A percentile compares a stretch with the other conserved stretches of the same genome.
Evolutionary conservation across 2,329 filamentous ascomycete species (phyloP).

Genomic region (Tolypocladium capitatum): DNA sequence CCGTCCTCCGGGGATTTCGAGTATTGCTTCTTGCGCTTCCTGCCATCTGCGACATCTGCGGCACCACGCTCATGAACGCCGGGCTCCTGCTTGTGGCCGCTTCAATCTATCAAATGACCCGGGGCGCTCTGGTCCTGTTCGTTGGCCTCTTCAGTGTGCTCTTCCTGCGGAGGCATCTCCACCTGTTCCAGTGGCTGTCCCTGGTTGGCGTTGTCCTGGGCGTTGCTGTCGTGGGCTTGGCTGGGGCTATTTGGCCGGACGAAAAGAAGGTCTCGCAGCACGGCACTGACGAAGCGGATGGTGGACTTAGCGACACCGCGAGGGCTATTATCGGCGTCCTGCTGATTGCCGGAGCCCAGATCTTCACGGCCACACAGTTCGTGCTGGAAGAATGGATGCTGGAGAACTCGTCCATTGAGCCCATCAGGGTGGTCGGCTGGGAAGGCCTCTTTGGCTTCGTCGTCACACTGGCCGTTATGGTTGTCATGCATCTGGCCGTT

Average conservation of each 20-base stretch:
- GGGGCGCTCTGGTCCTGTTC: slow-evolving; percentile 87
- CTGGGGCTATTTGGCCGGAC: slow-evolving; percentile 69
- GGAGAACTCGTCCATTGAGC: slow-evolving; percentile 50
- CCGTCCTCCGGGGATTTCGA: slow-evolving; percentile 56
- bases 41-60: slow-evolving; percentile 84
- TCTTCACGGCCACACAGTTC: slow-evolving; percentile 95
- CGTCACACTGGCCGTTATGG: slow-evolving; percentile 67
- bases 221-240: slow-evolving; percentile 79
- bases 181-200: slow-evolving; percentile 84
- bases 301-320: slow-evolving; percentile 22
- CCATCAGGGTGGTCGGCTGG: slow-evolving; percentile 88
- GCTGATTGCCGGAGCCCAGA: slow-evolving; percentile 84
- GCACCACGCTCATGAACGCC: slow-evolving; percentile 94
- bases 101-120: slow-evolving; percentile 97
- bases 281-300: slow-evolving; percentile 21
- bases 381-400: slow-evolving; percentile 92
- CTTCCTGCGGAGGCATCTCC: slow-evolving; percentile 69
- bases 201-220: slow-evolving; percentile 77
- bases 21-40: slow-evolving; percentile 69
- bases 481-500: slow-evolving; percentile 63
- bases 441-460: slow-evolving; percentile 84
- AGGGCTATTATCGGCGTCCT: slow-evolving; percentile 67
- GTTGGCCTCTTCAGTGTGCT: slow-evolving; percentile 90
- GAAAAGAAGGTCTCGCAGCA: slow-evolving; percentile 32
- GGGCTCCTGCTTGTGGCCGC: slow-evolving; percentile 87